A percentile compares a stretch with the other conserved stretches of the same genome.
Evolutionary conservation across 768 basidiomycete genomes (phyloP).

Genomic region (Lactarius sp.): DNA sequence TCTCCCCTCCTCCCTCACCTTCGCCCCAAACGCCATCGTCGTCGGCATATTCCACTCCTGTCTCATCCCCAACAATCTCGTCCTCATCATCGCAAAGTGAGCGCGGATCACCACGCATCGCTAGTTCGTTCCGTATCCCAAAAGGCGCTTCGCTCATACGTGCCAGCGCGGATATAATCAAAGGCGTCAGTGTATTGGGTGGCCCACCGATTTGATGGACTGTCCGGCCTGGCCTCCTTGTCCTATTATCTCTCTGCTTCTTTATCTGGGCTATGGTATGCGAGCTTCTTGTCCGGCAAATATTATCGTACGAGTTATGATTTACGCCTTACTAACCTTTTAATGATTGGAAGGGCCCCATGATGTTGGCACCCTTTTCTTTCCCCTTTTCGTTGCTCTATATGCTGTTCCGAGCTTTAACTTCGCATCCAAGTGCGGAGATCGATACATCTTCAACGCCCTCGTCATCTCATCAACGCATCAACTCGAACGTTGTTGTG

Average conservation of each 20-base stretch:
- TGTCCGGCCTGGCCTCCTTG: neutral
- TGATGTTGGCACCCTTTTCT: neutral
- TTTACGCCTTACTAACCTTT: neutral
- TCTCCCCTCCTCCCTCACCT: slow-evolving; percentile 19
- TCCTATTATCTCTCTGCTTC: neutral
- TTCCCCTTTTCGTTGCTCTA: neutral
- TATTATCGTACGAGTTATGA: neutral
- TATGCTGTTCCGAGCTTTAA: neutral
- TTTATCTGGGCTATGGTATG: neutral
- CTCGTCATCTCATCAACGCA: neutral
- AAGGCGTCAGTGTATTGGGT: slow-evolving; percentile 29
- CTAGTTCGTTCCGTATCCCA: slow-evolving; percentile 20
- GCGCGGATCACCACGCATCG: slow-evolving; percentile 1
- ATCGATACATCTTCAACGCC: too few species aligned
- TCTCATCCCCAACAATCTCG: slow-evolving; percentile 14
- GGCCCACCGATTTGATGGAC: slow-evolving; percentile 5
- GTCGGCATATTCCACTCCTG: slow-evolving; percentile 6
- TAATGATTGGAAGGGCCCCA: neutral
- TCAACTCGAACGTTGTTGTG: neutral
- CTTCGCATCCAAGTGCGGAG: too few species aligned
- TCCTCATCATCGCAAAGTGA: slow-evolving; percentile 2
- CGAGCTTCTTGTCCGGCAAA: neutral
- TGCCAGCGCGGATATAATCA: slow-evolving; percentile 30
- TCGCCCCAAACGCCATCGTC: slow-evolving; percentile 19
- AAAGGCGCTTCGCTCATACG: slow-evolving; percentile 28